Conservation (phyloP, 352 stramenopile species). For the Pythium aquatile region DNA sequence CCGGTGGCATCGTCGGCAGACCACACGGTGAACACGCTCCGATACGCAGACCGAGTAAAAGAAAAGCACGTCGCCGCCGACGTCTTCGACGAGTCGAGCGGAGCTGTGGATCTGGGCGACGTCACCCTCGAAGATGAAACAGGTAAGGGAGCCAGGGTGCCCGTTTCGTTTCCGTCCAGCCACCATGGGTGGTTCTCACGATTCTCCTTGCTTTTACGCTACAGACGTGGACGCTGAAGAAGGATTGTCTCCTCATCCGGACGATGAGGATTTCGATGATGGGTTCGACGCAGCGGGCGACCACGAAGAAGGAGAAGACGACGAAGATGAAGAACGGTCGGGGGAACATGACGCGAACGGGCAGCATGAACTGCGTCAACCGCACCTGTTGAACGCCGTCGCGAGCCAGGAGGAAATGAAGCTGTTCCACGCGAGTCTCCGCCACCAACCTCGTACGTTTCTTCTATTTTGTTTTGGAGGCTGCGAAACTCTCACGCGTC, state of each 20-base stretch:
- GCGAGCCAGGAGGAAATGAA: constrained; percentile 70
- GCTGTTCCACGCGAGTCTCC: constrained; percentile 49
- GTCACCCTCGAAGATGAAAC: constrained; percentile 53
- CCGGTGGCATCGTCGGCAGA: constrained; percentile 92
- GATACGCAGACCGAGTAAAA: constrained; percentile 97
- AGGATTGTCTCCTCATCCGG: constrained; percentile 25
- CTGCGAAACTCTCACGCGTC: constrained; percentile 10
- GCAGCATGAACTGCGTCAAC: constrained; percentile 23
- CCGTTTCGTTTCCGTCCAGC: background rate
- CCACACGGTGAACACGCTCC: constrained; percentile 97
- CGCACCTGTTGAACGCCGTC: constrained; percentile 30
- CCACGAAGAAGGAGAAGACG: constrained; percentile 16
- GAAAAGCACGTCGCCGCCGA: constrained; percentile 88
- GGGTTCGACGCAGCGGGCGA: constrained; percentile 20
- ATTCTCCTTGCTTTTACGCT: background rate
- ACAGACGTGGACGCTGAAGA: constrained; percentile 33
- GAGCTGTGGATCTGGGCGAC: constrained; percentile 49
- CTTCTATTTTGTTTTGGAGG: background rate
- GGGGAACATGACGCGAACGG: constrained; percentile 18
- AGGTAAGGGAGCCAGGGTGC: constrained; percentile 25
- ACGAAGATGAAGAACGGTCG: constrained; percentile 23
- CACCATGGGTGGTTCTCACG: background rate
- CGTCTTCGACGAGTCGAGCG: constrained; percentile 50
- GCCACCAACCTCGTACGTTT: constrained; percentile 48
- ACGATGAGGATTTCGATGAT: constrained; percentile 31